Percentiles rank a stretch among this genome's conserved stretches.
Evolutionary conservation across 2,329 filamentous ascomycete genomes (phyloP).

Genomic region (Penicillium sp.): DNA sequence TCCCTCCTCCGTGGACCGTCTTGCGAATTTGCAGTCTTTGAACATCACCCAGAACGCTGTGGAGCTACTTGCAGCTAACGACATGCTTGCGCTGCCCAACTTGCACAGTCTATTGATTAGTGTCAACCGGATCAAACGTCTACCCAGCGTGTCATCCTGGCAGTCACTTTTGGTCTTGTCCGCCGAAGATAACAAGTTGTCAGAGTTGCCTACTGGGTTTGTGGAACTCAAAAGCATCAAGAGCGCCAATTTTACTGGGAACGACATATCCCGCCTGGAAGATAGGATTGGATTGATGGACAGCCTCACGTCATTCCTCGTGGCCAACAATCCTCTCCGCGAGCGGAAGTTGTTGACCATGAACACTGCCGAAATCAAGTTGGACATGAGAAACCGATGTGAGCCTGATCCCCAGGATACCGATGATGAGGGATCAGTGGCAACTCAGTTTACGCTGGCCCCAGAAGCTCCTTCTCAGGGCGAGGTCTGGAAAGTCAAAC

Average conservation of each 20-base stretch:
- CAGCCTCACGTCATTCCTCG: slow-evolving; percentile 63
- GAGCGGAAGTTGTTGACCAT: slow-evolving; percentile 82
- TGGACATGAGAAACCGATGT: slow-evolving; percentile 59
- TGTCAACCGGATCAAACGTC: slow-evolving; percentile 66
- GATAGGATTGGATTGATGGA: slow-evolving; percentile 75
- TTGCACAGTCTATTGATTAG: slow-evolving; percentile 71
- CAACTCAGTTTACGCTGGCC: slow-evolving; percentile 38
- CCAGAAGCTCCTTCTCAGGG: slow-evolving; percentile 41
- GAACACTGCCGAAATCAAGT: slow-evolving; percentile 73
- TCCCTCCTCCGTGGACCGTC: slow-evolving; percentile 51
- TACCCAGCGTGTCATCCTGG: slow-evolving; percentile 75
- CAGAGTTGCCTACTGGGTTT: slow-evolving; percentile 70
- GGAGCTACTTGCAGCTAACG: slow-evolving; percentile 45
- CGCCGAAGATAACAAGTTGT: slow-evolving; percentile 75
- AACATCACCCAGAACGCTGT: slow-evolving; percentile 75
- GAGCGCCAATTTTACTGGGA: slow-evolving; percentile 76
- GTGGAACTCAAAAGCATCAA: slow-evolving; percentile 60
- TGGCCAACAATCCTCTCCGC: slow-evolving; percentile 83
- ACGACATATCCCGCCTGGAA: slow-evolving; percentile 71
- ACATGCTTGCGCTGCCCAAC: slow-evolving; percentile 59
- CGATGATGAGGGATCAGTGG: slow-evolving; percentile 38
- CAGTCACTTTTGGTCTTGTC: slow-evolving; percentile 64
- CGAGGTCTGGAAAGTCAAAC: slow-evolving; percentile 35
- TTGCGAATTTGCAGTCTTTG: slow-evolving; percentile 64
- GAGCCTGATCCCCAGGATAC: slow-evolving; percentile 46